Evolutionary conservation across 345 rosid genomes (phyloP).

Genomic region (Corchorus capsularis): DNA sequence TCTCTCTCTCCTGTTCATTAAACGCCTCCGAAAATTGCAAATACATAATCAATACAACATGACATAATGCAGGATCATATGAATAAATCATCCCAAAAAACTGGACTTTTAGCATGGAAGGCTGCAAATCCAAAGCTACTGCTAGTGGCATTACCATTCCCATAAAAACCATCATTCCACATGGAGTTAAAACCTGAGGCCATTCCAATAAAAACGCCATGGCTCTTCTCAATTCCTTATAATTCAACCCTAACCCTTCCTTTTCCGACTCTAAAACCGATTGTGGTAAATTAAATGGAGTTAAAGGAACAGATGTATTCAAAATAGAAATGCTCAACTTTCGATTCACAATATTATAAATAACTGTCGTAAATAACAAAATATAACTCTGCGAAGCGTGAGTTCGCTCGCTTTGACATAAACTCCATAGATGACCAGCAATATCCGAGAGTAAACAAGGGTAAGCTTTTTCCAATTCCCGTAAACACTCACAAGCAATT

Average conservation of each 20-base stretch:
- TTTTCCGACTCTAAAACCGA: constrained; percentile 36
- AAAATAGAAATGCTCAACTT: constrained; percentile 66
- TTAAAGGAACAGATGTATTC: constrained; percentile 71
- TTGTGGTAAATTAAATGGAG: constrained; percentile 76
- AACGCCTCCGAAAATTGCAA: constrained; percentile 64
- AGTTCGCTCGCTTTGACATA: constrained; percentile 89
- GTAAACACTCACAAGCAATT: constrained; percentile 83
- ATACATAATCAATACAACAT: constrained; percentile 69
- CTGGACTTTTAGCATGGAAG: constrained; percentile 91
- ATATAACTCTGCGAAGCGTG: constrained; percentile 85
- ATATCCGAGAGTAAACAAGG: constrained; percentile 80
- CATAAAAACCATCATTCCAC: constrained; percentile 83
- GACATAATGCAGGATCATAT: constrained; percentile 76
- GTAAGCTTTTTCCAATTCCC: constrained; percentile 72
- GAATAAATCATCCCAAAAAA: constrained; percentile 86
- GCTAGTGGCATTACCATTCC: constrained; percentile 80
- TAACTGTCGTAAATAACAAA: constrained; percentile 65
- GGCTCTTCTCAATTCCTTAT: constrained; percentile 86
- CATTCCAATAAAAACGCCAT: constrained; percentile 88
- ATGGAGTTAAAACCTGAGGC: constrained; percentile 73
- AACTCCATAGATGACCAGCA: constrained; percentile 80
- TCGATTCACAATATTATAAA: constrained; percentile 54
- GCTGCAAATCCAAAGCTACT: constrained; percentile 74
- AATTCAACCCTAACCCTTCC: constrained; percentile 59
- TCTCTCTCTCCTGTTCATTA: constrained; percentile 77